phyloP scores from a whole-genome alignment of 2,329 filamentous ascomycete species.

The Calonectria naviculata region DNA sequence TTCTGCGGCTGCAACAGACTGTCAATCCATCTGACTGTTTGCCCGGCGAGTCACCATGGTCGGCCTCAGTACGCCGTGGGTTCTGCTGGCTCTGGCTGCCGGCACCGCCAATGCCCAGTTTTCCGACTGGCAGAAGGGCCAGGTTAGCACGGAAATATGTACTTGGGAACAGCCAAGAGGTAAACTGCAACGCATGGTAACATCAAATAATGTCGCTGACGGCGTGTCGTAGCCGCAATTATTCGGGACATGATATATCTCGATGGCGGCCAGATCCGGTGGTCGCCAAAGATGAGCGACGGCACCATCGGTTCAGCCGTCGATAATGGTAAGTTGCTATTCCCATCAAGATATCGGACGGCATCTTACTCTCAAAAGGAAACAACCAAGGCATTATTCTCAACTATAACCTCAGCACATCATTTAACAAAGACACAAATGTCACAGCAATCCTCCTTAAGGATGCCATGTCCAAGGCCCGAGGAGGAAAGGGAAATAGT shows the following conservation, averaged over 20 bases:
- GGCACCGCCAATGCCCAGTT: conserved; percentile 49
- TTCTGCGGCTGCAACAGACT: conserved; percentile 11
- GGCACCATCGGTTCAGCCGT: conserved; percentile 46
- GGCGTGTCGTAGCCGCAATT: conserved; percentile 58
- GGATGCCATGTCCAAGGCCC: conserved; percentile 57
- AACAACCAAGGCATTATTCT: conserved; percentile 66
- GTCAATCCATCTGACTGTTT: conserved; percentile 22
- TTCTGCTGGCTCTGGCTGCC: conserved; percentile 29
- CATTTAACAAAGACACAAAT: conserved; percentile 65
- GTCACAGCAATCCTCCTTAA: conserved; percentile 61
- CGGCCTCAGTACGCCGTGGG: conserved; percentile 21
- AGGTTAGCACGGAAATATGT: conserved; percentile 70
- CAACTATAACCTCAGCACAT: conserved; percentile 66
- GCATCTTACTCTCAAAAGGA: conserved; percentile 48
- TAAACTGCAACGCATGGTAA: conserved; percentile 31
- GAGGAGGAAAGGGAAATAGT: conserved; percentile 58
- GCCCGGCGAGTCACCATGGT: conserved; percentile 32
- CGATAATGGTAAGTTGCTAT: conserved; percentile 54
- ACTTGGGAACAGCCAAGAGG: conserved; percentile 63
- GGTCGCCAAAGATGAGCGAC: conserved; percentile 61
- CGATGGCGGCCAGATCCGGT: conserved; percentile 70
- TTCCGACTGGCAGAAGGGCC: conserved; percentile 59
- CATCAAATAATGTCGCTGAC: conserved; percentile 32
- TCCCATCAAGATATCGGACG: background rate
- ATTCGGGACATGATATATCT: conserved; percentile 73